Conservation (phyloP, 176 grass and related monocot genomes). For the Oryza coarctata region DNA sequence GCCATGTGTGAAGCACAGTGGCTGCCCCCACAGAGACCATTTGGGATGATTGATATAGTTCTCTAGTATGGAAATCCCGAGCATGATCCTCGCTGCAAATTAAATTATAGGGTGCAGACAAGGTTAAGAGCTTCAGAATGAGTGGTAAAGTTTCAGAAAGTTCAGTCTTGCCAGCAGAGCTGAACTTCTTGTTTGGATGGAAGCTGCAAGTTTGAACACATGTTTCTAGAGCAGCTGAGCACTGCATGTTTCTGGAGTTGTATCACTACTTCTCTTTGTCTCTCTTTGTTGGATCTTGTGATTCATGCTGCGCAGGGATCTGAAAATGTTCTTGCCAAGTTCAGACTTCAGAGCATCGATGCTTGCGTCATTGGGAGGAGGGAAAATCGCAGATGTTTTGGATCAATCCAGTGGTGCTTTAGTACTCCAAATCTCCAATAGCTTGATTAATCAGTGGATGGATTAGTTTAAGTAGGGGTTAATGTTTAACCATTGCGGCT, state of each 20-base stretch:
- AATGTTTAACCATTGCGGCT: not conserved
- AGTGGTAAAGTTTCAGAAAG: not conserved
- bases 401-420: not conserved
- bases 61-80: not conserved
- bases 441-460: slow-evolving; percentile 1
- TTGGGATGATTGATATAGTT: not conserved
- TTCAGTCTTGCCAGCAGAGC: not conserved
- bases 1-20: slow-evolving; percentile 18
- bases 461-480: not conserved
- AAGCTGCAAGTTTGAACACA: not conserved
- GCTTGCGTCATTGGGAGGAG: not conserved
- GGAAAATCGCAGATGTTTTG: not conserved
- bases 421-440: not conserved
- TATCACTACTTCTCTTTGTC: not conserved
- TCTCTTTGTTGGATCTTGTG: not conserved
- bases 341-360: not conserved
- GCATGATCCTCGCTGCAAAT: not conserved
- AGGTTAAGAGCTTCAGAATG: not conserved
- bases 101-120: not conserved
- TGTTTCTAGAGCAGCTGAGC: not conserved
- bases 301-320: not conserved
- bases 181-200: not conserved
- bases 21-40: not conserved
- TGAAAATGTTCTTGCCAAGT: not conserved
- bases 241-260: not conserved